These are phyloP conservation scores for Populus hybrid DNA, from an alignment of 441 rosid species.

Conservation along the genomic window DNA sequence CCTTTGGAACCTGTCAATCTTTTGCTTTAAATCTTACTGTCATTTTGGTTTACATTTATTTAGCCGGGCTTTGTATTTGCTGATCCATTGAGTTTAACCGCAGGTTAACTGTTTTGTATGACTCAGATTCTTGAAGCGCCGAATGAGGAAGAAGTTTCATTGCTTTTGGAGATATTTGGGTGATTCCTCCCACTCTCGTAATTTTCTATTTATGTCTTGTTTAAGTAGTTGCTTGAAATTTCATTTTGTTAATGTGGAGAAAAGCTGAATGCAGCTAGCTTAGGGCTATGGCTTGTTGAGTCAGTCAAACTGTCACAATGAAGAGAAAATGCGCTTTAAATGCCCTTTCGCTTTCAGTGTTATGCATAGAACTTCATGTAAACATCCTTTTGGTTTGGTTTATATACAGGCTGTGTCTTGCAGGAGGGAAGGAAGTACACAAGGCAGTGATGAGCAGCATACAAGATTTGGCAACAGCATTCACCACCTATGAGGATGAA, in stretches of 20 bases:
- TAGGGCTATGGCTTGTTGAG: neutral
- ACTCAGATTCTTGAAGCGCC: slow-evolving; percentile 90
- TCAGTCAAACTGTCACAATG: neutral
- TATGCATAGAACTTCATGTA: slow-evolving; percentile 12
- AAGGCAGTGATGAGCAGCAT: slow-evolving; percentile 53
- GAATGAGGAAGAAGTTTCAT: slow-evolving; percentile 67
- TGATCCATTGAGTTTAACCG: slow-evolving; percentile 67
- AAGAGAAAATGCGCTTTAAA: neutral
- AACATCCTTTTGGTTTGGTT: slow-evolving; percentile 33
- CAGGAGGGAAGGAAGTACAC: slow-evolving; percentile 75
- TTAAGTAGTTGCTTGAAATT: slow-evolving; percentile 12
- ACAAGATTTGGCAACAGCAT: slow-evolving; percentile 54
- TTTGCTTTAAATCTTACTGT: neutral
- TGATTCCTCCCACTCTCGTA: slow-evolving; percentile 26
- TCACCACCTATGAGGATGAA: slow-evolving; percentile 71
- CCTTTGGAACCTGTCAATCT: neutral
- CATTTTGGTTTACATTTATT: neutral
- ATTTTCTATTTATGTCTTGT: neutral
- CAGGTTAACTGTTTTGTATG: slow-evolving; percentile 67
- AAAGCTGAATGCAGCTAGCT: neutral
- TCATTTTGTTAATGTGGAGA: neutral
- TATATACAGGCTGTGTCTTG: slow-evolving; percentile 77
- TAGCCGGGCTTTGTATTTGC: slow-evolving; percentile 46
- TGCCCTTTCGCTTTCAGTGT: neutral
- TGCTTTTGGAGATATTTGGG: slow-evolving; percentile 81